Evolutionary conservation across 352 stramenopile species (phyloP).

Genomic region (Phytophthora macrochlamydospora): DNA sequence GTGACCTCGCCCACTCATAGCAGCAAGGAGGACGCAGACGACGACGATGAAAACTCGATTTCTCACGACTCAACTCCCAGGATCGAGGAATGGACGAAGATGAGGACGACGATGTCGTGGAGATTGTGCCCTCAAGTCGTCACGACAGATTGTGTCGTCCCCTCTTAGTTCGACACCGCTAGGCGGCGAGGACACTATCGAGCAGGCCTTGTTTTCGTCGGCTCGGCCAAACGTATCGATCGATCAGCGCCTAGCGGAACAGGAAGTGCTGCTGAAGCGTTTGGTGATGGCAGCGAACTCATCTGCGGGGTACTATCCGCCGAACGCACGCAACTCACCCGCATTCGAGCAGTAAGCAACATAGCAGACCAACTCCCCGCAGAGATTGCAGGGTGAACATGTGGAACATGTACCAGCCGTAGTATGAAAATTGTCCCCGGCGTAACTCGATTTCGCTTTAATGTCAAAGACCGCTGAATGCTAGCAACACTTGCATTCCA

Average conservation of each 20-base stretch:
- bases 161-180: constrained; percentile 25
- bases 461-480: not conserved
- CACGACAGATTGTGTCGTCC: constrained; percentile 40
- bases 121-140: constrained; percentile 17
- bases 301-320: constrained; percentile 32
- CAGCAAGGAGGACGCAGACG: constrained; percentile 4
- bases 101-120: constrained; percentile 10
- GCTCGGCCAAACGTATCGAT: constrained; percentile 29
- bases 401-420: constrained; percentile 32
- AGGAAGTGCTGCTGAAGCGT: constrained; percentile 37
- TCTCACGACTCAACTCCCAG: not conserved
- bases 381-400: constrained; percentile 18
- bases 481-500: not conserved
- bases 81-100: constrained; percentile 30
- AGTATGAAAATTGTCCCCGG: constrained; percentile 15
- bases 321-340: constrained; percentile 14
- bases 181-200: constrained; percentile 8
- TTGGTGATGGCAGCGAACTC: constrained; percentile 44
- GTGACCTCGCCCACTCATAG: constrained; percentile 18
- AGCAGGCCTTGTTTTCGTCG: constrained; percentile 31
- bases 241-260: constrained; percentile 42
- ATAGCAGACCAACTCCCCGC: constrained; percentile 5
- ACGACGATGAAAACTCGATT: not conserved
- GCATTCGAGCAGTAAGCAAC: constrained; percentile 18
- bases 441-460: constrained; percentile 25